These are phyloP conservation scores for Aspergillus amoenus DNA, from an alignment of 2,329 filamentous ascomycete species.

Conservation along the genomic window DNA sequence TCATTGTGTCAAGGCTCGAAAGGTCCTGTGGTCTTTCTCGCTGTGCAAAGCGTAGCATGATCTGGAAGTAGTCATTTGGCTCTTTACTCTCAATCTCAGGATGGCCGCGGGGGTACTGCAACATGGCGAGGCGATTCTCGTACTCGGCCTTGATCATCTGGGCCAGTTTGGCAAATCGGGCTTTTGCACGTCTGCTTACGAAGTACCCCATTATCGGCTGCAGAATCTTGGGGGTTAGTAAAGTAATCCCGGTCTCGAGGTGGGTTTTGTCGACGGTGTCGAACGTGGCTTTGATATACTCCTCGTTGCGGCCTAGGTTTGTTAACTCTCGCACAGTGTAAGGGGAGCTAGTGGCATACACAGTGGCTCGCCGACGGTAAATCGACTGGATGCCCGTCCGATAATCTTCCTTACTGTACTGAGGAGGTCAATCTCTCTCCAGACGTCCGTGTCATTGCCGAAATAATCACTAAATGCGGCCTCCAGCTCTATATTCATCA, in stretches of 20 bases:
- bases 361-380: slow-evolving; percentile 30
- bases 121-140: slow-evolving; percentile 22
- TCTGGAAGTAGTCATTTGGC: slow-evolving; percentile 44
- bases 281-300: not conserved
- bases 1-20: slow-evolving; percentile 18
- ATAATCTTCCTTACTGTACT: slow-evolving; percentile 26
- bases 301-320: slow-evolving; percentile 2
- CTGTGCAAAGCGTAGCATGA: slow-evolving; percentile 43
- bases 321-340: not conserved
- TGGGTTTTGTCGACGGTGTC: not conserved
- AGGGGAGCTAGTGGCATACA: slow-evolving; percentile 22
- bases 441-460: slow-evolving; percentile 23
- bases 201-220: slow-evolving; percentile 32
- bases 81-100: not conserved
- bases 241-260: slow-evolving; percentile 31
- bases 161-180: not conserved
- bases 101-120: not conserved
- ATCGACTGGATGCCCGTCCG: slow-evolving; percentile 26
- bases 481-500: slow-evolving; percentile 23
- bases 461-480: slow-evolving; percentile 24
- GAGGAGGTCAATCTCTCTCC: slow-evolving; percentile 25
- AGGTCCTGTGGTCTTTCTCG: slow-evolving; percentile 42
- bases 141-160: slow-evolving; percentile 15
- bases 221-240: slow-evolving; percentile 31
- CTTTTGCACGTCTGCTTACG: slow-evolving; percentile 17